Percentiles rank a stretch among this genome's conserved stretches.
These are phyloP conservation scores for Marasmius tenuissimus DNA, from an alignment of 1,284 basidiomycete genomes.

Conservation along the genomic window DNA sequence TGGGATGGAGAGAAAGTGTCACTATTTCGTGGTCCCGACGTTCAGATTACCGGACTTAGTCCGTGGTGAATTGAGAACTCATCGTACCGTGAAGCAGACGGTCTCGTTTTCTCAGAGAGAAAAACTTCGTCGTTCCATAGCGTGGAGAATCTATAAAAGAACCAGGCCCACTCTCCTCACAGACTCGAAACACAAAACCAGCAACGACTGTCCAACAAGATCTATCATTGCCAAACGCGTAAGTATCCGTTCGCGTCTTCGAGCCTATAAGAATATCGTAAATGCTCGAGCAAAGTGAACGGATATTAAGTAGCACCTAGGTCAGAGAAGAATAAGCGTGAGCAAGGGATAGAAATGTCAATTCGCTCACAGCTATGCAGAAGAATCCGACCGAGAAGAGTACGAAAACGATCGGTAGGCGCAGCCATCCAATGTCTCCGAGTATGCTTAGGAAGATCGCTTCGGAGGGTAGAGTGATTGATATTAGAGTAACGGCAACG, in stretches of 20 bases:
- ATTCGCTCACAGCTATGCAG: constrained; percentile 73
- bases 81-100: no score
- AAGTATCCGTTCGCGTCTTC: constrained; percentile 88
- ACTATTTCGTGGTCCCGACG: no score
- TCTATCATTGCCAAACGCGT: constrained; percentile 91
- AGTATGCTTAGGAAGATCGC: constrained; percentile 73
- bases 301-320: constrained; percentile 71
- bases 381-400: constrained; percentile 69
- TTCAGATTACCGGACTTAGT: no score
- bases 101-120: no score
- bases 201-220: constrained; percentile 84
- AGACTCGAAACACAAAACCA: constrained; percentile 74
- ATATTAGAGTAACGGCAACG: constrained; percentile 67
- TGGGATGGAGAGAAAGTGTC: no score
- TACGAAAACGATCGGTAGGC: constrained; percentile 67
- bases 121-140: no score
- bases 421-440: constrained; percentile 72
- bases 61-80: no score
- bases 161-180: constrained; percentile 34
- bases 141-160: no score
- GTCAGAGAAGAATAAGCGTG: not conserved
- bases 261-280: constrained; percentile 82
- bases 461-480: constrained; percentile 77
- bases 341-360: not conserved
- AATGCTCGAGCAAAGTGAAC: constrained; percentile 68